Base-by-base conservation (phyloP, 1,284 basidiomycete species). In the Athelia sp. region DNA sequence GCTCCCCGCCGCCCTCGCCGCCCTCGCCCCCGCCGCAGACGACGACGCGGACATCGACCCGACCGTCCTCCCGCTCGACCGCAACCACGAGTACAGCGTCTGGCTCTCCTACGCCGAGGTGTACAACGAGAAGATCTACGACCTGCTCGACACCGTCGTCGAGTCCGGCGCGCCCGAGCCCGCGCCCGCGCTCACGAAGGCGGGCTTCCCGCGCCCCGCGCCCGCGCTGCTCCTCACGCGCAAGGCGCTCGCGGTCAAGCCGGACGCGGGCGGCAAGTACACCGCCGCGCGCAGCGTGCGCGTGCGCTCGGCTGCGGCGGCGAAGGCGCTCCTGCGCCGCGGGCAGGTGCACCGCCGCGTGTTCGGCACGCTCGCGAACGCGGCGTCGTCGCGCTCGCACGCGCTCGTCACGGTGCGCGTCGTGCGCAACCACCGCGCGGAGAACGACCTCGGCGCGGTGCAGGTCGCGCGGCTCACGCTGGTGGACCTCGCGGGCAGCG, bases 31-130 rank as follows among this genome's bases (percentile, higher is more conserved):
- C 50, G 52, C 64, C 54, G 63, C 64, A 2, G 52, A 59, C 3
- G 56, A 65, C 22, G 73, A 77, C 48, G 43, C 70, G 1, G 82
- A 82, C 55, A 73, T 80, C 21, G 86, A 90, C 55, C 68, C 81
- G 2, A 87, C 87, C 8, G 72, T 71, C 2, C 66, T 98, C 52
- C 80, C 81, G 47, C 81, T 98, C 14, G 93, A 98, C 62, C 79
- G 87, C 23, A 93, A 94, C 64, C 90, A 91, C 59, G 90, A 95
- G 55, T 98, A 97, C 69, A 90, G 91, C 0, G 76, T 98, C 51
- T 99, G 93, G 82, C 76, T 98, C 11, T 96, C 94, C 13, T 98
- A 97, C 59, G 87, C 87, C n/a, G 97, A 99, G 66, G 88, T 99
- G 4, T 99, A 99, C 75, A 99, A 99, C 67, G 97, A 99, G 65